Conservation (phyloP, 768 basidiomycete genomes). For the Boletus eberwhitei region DNA sequence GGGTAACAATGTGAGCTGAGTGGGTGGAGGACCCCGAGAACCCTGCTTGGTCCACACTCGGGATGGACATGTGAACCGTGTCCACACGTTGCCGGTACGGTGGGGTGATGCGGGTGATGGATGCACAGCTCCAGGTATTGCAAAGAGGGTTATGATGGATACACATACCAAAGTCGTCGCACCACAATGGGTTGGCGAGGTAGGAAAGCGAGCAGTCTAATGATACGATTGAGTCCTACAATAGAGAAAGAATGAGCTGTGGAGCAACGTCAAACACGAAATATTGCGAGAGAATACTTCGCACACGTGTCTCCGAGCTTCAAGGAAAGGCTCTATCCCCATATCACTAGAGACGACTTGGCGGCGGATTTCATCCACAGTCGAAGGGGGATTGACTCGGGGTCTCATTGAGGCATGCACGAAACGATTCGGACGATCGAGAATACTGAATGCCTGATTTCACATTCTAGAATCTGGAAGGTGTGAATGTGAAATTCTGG, state of each 20-base stretch:
- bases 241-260: neutral
- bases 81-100: constrained; percentile 13
- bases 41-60: constrained; percentile 10
- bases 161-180: constrained; percentile 3
- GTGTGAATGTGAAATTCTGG: constrained; percentile 24
- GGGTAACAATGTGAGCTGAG: constrained; percentile 23
- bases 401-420: constrained; percentile 17
- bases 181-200: neutral
- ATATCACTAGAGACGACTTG: neutral
- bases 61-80: constrained; percentile 1
- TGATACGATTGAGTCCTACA: neutral
- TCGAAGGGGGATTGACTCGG: constrained; percentile 7
- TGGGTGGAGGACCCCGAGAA: constrained; percentile 16
- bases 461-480: constrained; percentile 23
- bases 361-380: neutral
- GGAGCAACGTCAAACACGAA: neutral
- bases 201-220: neutral
- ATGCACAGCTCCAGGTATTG: constrained; percentile 19
- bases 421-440: constrained; percentile 22
- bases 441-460: constrained; percentile 9
- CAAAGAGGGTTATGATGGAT: constrained; percentile 4
- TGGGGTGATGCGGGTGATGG: neutral
- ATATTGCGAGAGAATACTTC: neutral
- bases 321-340: neutral
- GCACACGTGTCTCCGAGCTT: constrained; percentile 4